Evolutionary conservation across 2,329 filamentous ascomycete genomes (phyloP), one percentile per base, ranked within the genome.

Genomic region (Metarhizium anisopliae): DNA sequence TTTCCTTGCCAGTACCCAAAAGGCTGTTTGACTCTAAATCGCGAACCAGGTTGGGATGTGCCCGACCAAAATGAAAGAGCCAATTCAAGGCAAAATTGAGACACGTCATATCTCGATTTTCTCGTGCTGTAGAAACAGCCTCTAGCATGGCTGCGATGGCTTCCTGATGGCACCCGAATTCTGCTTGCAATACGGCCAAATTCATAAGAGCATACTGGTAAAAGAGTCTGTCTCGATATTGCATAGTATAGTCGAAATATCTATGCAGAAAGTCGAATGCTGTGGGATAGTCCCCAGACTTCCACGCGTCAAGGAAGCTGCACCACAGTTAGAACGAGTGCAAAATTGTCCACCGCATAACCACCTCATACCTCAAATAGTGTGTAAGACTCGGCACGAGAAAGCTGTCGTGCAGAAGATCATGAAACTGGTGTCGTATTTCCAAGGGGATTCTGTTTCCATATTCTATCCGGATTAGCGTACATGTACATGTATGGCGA

Each of bases 201-300:
- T 96, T 96, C 66, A 99, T 85, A 14, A 97, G 75, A 0, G 94
- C 94, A 67, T 96, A 96, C 67, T 97, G 94, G 66, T 99, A 97
- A 64, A 92, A 92, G 5, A 88, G 82, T 29, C 89, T 85, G 64
- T 95, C 89, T 58, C 85, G 78, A 61, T 85, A 88, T 64, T 94
- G 88, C 83, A 95, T 91, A 1, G 92, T 94, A 70, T 96, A 96
- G 69, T 99, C 94, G 64, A 96, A 99, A 70, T 96, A 99, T 53
- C 90, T 86, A 69, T 97, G 92, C 20, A 99, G 78, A 61, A 86
- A 86, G 65, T 99, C 93, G 67, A 96, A 94, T 0, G 94, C 88
- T 1, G 89, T 90, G 13, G 89, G 85, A 65, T 93, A 95, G 70
- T 97, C 91, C 4, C 93, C 93, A 3, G 90, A 85, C 67, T 87